Evolutionary conservation across 2,329 filamentous ascomycete species (phyloP), one percentile per base, ranked within the genome.

Genomic region (Incumbomyces delicatus): DNA sequence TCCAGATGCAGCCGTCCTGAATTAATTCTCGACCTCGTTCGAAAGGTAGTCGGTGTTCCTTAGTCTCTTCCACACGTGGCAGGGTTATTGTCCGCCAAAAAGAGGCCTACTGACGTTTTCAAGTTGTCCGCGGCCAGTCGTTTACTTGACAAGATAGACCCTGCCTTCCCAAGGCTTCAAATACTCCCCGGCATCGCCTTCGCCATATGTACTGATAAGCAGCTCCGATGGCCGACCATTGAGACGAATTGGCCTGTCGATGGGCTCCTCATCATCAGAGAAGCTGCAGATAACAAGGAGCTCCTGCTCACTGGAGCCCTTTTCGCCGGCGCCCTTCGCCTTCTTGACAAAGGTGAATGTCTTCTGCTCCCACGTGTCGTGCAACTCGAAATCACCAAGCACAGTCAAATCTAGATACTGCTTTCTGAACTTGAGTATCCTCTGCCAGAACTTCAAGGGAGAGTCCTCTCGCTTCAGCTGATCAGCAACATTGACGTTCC

Each of bases 361-460:
- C 20, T 72, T 62, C 48, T 65, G 58, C 29, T 77, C 72, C 3
- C 77, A 67, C 0, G 67, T 61, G 0, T 76, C 72, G 1, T 83
- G 60, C 18, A 75, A 55, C 41, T 72, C 68, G 51, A 84, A 85
- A 45, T 76, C 67, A 1, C 83, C 83, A 55, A 85, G 85, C 2
- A 85, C 75, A 48, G 87, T 78, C 1, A 84, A 59, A 50, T 84
- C 75, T 37, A 71, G 71, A 56, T 77, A 68, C 38, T 72, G 61
- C 58, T 84, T 84, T 50, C 84, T 73, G 43, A 80, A 58, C 20
- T 64, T 58, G n/a, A 86, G 66, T 45, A 81, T 71, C 0, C 63
- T 62, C 35, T 74, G 72, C 72, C 81, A 88, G 61, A 78, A 83
- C 49, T 70, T 64, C 58, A 81, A 76, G 16, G 80, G 71, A 6